Evolutionary conservation across 495 filamentous ascomycete species (phyloP), one percentile per base, ranked within the genome.

Genomic region (Penicillium tannophilum): DNA sequence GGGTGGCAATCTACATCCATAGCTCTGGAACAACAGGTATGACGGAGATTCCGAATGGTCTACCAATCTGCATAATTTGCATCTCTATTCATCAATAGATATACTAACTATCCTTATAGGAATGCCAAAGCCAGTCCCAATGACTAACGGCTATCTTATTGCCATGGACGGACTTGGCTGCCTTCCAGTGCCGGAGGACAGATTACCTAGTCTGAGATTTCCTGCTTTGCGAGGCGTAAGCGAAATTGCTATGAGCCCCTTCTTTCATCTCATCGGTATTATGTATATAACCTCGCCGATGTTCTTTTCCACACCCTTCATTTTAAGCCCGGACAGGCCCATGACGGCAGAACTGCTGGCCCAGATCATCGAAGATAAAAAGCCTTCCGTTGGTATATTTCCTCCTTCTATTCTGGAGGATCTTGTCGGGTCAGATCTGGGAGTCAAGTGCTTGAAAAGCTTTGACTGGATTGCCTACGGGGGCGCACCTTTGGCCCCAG

Each of bases 21-120:
- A 86, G 84, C 3, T 85, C 82, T 26, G 84, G 84, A 6, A 82
- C 81, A 31, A 86, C 84, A 0, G 84, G 72, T 55, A 17, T 39
- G 55, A 36, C 10, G 10, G 9, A 36, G 33, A 23, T 23, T 23
- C 20, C 20, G 20, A 23, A 23, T 1, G 20, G 20, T 23, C 2
- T 23, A 23, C 20, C 1, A 23, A 23, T 23, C 20, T 36, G 33
- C 10, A 36, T 8, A 0, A 33, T 14, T 14, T 12, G 33, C 33
- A 14, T 14, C 12, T 35, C 23, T 10, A 24, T 45, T 14, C 31
- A 24, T 19, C 1, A 20, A 33, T 19, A 9, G 16, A 35, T 3
- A 24, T 23, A 48, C 17, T 42, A 24, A 31, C 24, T 43, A 23
- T 24, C 19, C 24, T 39, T 51, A 20, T 16, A 67, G 65, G 67